Evolutionary conservation across 352 stramenopile genomes (phyloP), one percentile per base, ranked within the genome.

Genomic region (Pythium grandisporangium): DNA sequence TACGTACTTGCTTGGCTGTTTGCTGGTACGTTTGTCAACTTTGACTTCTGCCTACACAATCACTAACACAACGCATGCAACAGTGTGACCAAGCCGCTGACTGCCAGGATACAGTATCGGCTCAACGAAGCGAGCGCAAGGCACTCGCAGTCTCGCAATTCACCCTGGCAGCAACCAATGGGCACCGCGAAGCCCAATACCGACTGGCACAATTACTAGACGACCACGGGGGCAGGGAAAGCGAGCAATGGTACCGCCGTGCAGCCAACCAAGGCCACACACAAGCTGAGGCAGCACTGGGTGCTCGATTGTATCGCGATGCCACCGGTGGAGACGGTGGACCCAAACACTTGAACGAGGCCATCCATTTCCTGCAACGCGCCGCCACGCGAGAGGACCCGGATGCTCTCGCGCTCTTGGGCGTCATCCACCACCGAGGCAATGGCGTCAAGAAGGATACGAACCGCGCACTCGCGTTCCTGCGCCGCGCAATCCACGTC

Each of bases 341-440:
- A n/a, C n/a, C n/a, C 14, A 50, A 55, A 14, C 66, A 83, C 45
- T 42, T 63, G 11, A 56, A 37, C 14, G 72, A 76, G 45, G 71
- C 71, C 1, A 63, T 84, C 41, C 74, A 90, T 42, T 87, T 75
- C 34, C 54, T 87, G 24, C 73, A 85, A 27, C 62, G 67, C 12
- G 70, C 76, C 14, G 68, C 69, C 1, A 43, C 47, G 5, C 20
- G 76, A 53, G 57, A 52, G 11, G 63, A 86, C 44, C 45, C 60
- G 6, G 68, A 57, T 6, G 66, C 77, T 8, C 60, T 79, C 19
- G 66, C 55, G 29, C 51, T 64, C 1, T 40, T 90, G 10, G 77
- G 74, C 1, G 20, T 54, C 4, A 50, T 86, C 11, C 86, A 74
- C 32, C 48, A 48, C 7, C 54, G 45, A 19, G 74, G 59, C 27